These are phyloP conservation scores for Tulasnella sp. DNA, from an alignment of 768 basidiomycete species.

Conservation along the genomic window DNA sequence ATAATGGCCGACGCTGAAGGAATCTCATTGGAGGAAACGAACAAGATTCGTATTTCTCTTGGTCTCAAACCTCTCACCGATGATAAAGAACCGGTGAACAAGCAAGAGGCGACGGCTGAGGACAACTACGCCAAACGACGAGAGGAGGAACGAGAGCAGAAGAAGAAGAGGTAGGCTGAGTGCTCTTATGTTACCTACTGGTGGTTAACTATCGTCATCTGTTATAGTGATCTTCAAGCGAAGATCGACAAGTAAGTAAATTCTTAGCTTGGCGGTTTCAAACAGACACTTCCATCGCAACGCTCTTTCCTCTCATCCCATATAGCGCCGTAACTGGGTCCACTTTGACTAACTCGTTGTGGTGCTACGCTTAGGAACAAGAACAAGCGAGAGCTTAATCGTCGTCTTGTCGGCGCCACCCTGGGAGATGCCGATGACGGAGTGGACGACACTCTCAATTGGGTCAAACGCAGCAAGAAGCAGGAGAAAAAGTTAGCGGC, in stretches of 20 bases:
- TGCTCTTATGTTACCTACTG: not conserved
- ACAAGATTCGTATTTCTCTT: conserved; percentile 87
- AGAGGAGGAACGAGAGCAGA: conserved; percentile 57
- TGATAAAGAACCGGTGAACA: conserved; percentile 56
- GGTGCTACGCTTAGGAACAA: conserved; percentile 56
- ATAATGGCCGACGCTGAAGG: conserved; percentile 57
- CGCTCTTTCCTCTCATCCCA: conserved; percentile 2
- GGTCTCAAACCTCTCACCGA: conserved; percentile 91
- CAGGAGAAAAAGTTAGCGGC: conserved; percentile 78
- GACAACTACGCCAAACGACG: conserved; percentile 70
- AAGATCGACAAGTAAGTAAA: conserved; percentile 82
- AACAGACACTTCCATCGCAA: conserved; percentile 5
- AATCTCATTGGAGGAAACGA: conserved; percentile 88
- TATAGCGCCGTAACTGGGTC: not conserved
- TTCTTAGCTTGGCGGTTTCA: conserved; percentile 18
- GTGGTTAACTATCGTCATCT: conserved; percentile 18
- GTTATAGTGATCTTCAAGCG: conserved; percentile 34
- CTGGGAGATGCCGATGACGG: conserved; percentile 76
- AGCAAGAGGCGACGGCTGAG: conserved; percentile 76
- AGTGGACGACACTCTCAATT: conserved; percentile 70
- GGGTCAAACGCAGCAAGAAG: conserved; percentile 89
- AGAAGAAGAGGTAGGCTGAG: conserved; percentile 59
- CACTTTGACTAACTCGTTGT: conserved; percentile 38
- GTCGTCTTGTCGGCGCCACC: conserved; percentile 84
- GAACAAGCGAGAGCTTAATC: conserved; percentile 86